These are phyloP conservation scores for Pichia paraexigua DNA, from an alignment of 805 yeast species.

Conservation along the genomic window DNA sequence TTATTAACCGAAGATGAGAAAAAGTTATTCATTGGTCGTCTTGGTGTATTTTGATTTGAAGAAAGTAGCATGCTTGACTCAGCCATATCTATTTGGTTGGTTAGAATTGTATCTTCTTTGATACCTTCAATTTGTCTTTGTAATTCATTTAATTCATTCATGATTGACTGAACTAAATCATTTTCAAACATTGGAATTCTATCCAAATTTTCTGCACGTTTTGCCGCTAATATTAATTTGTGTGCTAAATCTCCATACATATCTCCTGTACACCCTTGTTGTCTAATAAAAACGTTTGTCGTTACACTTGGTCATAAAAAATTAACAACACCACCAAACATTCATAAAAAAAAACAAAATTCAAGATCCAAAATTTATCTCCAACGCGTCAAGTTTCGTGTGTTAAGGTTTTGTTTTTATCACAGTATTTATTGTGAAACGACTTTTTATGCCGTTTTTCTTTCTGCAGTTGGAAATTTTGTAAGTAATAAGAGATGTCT, in stretches of 20 bases:
- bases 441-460: background rate
- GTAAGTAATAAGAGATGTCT: background rate
- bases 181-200: conserved; percentile 63
- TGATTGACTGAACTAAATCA: conserved; percentile 58
- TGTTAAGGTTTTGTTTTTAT: background rate
- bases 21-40: background rate
- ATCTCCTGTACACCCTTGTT: background rate
- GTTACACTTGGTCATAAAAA: background rate
- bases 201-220: conserved; percentile 61
- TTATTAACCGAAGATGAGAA: conserved; percentile 6
- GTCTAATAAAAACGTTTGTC: background rate
- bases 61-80: background rate
- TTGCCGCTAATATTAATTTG: conserved; percentile 80
- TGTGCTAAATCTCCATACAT: conserved; percentile 90
- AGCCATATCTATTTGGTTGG: background rate
- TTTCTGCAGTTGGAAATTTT: background rate
- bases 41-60: conserved; percentile 6
- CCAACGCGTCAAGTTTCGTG: background rate
- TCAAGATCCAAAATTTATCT: no score
- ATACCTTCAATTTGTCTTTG: conserved; percentile 43
- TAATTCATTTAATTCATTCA: conserved; percentile 63
- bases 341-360: no score
- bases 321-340: background rate
- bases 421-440: background rate
- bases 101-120: conserved; percentile 11